A percentile compares a stretch with the other conserved stretches of the same genome.
These are phyloP conservation scores for Tolypocladium nubicola DNA, from an alignment of 2,329 filamentous ascomycete species.

Conservation along the genomic window DNA sequence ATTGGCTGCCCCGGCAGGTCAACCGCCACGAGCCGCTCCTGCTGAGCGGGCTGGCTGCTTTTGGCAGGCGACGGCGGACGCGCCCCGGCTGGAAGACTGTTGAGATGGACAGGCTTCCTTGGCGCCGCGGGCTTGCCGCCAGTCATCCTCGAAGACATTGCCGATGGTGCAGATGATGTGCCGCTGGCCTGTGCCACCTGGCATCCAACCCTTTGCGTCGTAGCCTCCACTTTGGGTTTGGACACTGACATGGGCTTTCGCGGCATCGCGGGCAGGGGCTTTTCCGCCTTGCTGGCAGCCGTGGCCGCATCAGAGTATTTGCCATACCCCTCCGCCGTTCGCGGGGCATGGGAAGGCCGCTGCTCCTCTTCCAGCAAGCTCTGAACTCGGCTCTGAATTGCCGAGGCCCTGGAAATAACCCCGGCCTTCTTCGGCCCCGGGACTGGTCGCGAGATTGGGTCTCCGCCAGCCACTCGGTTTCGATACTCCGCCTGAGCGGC, in stretches of 20 bases:
- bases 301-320: constrained; percentile 58
- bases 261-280: constrained; percentile 32
- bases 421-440: constrained; percentile 44
- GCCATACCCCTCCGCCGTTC: constrained; percentile 82
- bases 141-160: constrained; percentile 14
- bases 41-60: constrained; percentile 13
- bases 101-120: constrained; percentile 52
- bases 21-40: constrained; percentile 31
- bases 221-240: constrained; percentile 17
- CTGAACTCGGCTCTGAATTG: constrained; percentile 87
- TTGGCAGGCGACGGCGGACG: constrained; percentile 35
- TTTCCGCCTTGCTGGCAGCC: constrained; percentile 24
- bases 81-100: constrained; percentile 38
- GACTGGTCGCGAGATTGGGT: constrained; percentile 23
- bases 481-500: constrained; percentile 84
- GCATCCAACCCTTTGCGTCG: constrained; percentile 11
- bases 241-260: constrained; percentile 37
- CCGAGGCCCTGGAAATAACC: constrained; percentile 58
- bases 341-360: constrained; percentile 43
- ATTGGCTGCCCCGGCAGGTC: constrained; percentile 37
- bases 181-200: constrained; percentile 3
- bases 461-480: constrained; percentile 51
- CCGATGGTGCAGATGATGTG: constrained; percentile 12
- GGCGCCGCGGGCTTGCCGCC: constrained; percentile 40
- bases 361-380: constrained; percentile 72